These are phyloP conservation scores for Cnidoscolus chayamansa DNA, from an alignment of 441 rosid genomes.

Conservation along the genomic window DNA sequence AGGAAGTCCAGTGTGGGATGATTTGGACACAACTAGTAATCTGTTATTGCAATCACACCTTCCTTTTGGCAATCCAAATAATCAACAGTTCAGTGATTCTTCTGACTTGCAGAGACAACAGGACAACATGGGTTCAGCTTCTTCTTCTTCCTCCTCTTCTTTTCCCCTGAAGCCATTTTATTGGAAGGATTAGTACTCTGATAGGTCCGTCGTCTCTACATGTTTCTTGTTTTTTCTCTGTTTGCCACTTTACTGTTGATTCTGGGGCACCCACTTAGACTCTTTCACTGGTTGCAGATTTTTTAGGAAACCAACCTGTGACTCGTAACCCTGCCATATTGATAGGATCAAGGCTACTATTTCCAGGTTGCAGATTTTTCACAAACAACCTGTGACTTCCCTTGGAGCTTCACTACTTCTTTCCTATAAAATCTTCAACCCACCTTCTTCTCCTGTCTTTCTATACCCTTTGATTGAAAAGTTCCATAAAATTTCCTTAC, in stretches of 20 bases:
- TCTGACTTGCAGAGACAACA: conserved; percentile 31
- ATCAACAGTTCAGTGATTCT: conserved; percentile 29
- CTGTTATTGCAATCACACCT: conserved; percentile 45
- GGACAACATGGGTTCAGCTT: conserved; percentile 25
- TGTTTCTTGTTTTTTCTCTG: neutral
- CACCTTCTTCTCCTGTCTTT: neutral
- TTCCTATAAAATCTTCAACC: conserved; percentile 8
- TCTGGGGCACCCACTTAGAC: conserved; percentile 22
- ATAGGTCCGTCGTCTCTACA: neutral
- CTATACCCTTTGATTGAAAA: neutral
- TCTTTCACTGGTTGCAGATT: conserved; percentile 31
- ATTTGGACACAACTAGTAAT: conserved; percentile 54
- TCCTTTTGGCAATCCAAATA: conserved; percentile 37
- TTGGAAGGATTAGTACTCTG: conserved; percentile 47
- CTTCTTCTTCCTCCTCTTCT: conserved; percentile 39
- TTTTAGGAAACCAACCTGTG: conserved; percentile 29
- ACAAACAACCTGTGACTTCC: conserved; percentile 31
- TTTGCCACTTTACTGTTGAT: conserved; percentile 10
- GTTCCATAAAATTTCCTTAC: neutral
- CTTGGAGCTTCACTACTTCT: neutral
- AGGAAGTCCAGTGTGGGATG: conserved; percentile 90
- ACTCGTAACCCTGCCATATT: conserved; percentile 3
- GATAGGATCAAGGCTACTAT: conserved; percentile 28
- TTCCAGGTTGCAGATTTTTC: conserved; percentile 44
- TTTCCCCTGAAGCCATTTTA: conserved; percentile 57